These are phyloP conservation scores for Mallotus nudiflorus DNA, from an alignment of 345 rosid genomes.

Conservation along the genomic window DNA sequence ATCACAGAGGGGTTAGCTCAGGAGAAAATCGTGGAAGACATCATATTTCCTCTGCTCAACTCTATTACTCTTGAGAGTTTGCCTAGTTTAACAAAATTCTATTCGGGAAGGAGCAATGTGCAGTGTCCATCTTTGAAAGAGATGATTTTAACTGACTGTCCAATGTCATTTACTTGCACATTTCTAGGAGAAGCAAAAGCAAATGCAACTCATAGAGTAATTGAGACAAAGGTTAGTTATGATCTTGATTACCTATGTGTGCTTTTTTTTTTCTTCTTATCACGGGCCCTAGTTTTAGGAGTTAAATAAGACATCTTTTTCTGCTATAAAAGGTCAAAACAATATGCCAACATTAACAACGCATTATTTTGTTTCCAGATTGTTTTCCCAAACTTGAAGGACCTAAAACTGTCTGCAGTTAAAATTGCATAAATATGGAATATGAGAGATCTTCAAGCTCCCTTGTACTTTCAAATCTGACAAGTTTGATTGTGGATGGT, in stretches of 20 bases:
- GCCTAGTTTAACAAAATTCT: background rate
- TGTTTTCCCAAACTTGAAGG: conserved; percentile 15
- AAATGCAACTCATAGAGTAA: background rate
- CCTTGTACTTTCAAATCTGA: background rate
- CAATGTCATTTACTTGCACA: background rate
- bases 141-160: background rate
- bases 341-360: background rate
- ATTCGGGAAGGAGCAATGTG: background rate
- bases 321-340: no score
- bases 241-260: no score
- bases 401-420: background rate
- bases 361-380: background rate
- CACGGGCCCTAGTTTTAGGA: no score
- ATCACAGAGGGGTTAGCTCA: background rate
- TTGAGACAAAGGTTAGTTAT: background rate
- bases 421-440: background rate
- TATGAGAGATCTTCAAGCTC: background rate
- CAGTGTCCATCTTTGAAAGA: conserved; percentile 9
- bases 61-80: background rate
- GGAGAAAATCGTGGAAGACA: background rate
- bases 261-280: no score
- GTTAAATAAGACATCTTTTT: no score
- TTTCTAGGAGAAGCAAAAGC: background rate
- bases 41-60: conserved; percentile 5
- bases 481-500: background rate